phyloP scores from a whole-genome alignment of 2,329 filamentous ascomycete genomes.

The Plenodomus biglobosus region DNA sequence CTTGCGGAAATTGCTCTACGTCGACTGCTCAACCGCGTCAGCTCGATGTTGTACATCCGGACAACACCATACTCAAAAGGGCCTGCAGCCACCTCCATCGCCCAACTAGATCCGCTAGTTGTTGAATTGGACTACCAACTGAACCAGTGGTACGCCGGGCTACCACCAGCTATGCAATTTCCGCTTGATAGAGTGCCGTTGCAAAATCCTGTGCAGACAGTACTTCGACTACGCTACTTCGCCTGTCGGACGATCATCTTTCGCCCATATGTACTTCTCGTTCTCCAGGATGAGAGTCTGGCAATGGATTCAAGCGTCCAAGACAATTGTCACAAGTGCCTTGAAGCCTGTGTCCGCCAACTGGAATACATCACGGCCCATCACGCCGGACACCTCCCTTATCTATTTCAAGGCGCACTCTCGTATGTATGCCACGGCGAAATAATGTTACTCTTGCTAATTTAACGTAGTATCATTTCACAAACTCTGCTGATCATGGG shows the following conservation, averaged over 20 bases:
- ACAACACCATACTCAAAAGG: slow-evolving; percentile 48
- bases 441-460: slow-evolving; percentile 10
- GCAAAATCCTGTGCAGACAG: slow-evolving; percentile 75
- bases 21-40: slow-evolving; percentile 74
- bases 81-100: slow-evolving; percentile 63
- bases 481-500: slow-evolving; percentile 83
- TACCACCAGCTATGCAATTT: slow-evolving; percentile 75
- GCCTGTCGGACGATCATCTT: slow-evolving; percentile 86
- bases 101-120: slow-evolving; percentile 74
- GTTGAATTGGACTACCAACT: slow-evolving; percentile 80
- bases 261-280: slow-evolving; percentile 77
- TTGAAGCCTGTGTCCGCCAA: slow-evolving; percentile 78
- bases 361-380: slow-evolving; percentile 77
- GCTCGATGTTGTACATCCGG: slow-evolving; percentile 77
- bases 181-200: slow-evolving; percentile 68
- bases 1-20: slow-evolving; percentile 79
- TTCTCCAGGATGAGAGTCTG: slow-evolving; percentile 74
- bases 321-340: slow-evolving; percentile 77
- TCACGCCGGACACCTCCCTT: slow-evolving; percentile 81
- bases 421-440: slow-evolving; percentile 37
- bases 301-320: slow-evolving; percentile 71
- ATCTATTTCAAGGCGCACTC: slow-evolving; percentile 81
- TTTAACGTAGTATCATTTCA: slow-evolving; percentile 67
- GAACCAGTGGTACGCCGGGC: slow-evolving; percentile 79
- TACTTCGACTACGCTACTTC: slow-evolving; percentile 77